Evolutionary conservation across 352 stramenopile species (phyloP).

Genomic region (Globisporangium paddicum): DNA sequence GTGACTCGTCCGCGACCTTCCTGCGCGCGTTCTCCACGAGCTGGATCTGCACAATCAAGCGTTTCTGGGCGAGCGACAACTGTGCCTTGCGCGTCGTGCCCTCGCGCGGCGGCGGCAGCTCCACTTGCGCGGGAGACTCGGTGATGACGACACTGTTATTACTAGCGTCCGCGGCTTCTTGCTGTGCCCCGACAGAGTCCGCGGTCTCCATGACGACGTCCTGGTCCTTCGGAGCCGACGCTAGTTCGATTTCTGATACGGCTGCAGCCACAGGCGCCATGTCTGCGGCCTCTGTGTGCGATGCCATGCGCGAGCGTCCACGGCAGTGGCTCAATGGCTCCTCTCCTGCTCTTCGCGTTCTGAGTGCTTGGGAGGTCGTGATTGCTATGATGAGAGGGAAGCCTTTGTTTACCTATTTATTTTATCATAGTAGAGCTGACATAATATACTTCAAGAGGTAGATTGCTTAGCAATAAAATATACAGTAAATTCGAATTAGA

Average conservation of each 20-base stretch:
- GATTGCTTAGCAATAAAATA: too few species aligned
- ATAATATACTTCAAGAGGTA: too few species aligned
- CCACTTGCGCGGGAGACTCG: background rate
- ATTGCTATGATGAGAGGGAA: background rate
- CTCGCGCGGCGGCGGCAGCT: background rate
- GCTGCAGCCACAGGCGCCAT: background rate
- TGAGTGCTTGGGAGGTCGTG: background rate
- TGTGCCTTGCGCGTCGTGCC: slow-evolving; percentile 23
- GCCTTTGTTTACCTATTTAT: too few species aligned
- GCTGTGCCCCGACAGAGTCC: background rate
- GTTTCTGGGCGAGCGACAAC: slow-evolving; percentile 27
- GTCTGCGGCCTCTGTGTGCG: background rate
- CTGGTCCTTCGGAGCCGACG: background rate
- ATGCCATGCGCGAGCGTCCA: background rate
- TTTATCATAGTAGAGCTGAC: too few species aligned
- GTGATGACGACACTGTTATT: slow-evolving; percentile 5
- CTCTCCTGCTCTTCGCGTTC: background rate
- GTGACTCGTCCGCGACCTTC: slow-evolving; percentile 59
- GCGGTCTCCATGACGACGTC: slow-evolving; percentile 1
- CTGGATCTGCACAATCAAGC: slow-evolving; percentile 63
- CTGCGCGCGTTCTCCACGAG: slow-evolving; percentile 60
- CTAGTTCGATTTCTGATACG: background rate
- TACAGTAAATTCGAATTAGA: too few species aligned
- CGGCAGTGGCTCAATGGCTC: background rate
- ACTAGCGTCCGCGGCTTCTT: slow-evolving; percentile 14